Evolutionary conservation across 2,329 filamentous ascomycete genomes (phyloP), one percentile per base, ranked within the genome.

Genomic region (Xylaria multiplex): DNA sequence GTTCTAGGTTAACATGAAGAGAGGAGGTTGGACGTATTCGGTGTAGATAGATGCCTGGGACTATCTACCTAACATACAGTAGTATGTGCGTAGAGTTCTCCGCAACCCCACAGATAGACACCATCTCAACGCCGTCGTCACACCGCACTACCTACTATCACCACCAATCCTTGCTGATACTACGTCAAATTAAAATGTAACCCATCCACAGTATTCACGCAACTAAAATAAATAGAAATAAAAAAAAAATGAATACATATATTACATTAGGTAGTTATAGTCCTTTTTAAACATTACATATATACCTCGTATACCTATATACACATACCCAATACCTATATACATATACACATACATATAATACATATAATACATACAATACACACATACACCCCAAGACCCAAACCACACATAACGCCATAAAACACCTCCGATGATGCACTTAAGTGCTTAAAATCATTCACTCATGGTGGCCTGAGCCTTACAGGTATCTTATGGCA

Each of bases 381-480:
- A 72, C 64, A 69, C 55, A 40, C 56, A 71, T 62, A 60, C 64
- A 70, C 55, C 55, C 54, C 66, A 6, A 40, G 61, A 56, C 45
- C 57, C 61, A 64, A 63, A 50, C 67, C 64, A 67, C 43, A 63
- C 64, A 63, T 62, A 70, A 68, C 67, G 58, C 68, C 64, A 55
- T 24, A 46, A 8, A 60, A 62, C 61, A 50, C 48, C 57, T 8
- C 59, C 60, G 24, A 62, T 58, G 24, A 62, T 58, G 63, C 63
- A 67, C 58, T 70, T 70, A 65, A 40, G 46, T 68, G 66, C 65
- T 71, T 66, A 70, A 68, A 69, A 68, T 74, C 73, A 75, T 77
- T 76, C 76, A 79, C 76, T 75, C 75, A 73, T 76, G 59, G 58
- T 56, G 74, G 74, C 74, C 67, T 67, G 74, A 72, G 72, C 76